A percentile compares a stretch with the other conserved stretches of the same genome.
Evolutionary conservation across 1,139 yeast genomes (phyloP).

Genomic region (Saccharomyces hybrid): DNA sequence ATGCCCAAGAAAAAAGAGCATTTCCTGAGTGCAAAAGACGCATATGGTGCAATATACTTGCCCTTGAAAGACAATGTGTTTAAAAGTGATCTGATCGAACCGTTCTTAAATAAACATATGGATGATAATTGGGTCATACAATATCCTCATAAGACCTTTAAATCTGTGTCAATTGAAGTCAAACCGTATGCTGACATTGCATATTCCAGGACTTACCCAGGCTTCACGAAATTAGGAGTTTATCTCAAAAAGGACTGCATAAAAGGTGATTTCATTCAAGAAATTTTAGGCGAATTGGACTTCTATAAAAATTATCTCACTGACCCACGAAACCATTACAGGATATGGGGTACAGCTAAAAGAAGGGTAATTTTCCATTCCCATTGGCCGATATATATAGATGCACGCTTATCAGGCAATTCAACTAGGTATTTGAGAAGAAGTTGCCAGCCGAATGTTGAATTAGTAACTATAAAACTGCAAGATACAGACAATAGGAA

Average conservation of each 20-base stretch:
- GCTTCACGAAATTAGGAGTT: constrained; percentile 64
- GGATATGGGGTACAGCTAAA: constrained; percentile 76
- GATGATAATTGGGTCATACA: constrained; percentile 29
- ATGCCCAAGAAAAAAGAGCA: constrained; percentile 28
- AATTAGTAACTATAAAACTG: constrained; percentile 47
- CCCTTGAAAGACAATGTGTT: constrained; percentile 43
- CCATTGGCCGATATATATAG: constrained; percentile 53
- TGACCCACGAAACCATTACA: constrained; percentile 69
- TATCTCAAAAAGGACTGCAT: constrained; percentile 40
- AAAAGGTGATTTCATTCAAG: constrained; percentile 49
- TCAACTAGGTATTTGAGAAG: constrained; percentile 67
- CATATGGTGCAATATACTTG: constrained; percentile 46
- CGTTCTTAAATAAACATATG: constrained; percentile 26
- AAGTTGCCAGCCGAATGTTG: constrained; percentile 73
- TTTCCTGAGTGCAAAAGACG: constrained; percentile 35
- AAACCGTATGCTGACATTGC: constrained; percentile 32
- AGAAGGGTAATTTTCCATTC: constrained; percentile 61
- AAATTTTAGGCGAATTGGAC: constrained; percentile 68
- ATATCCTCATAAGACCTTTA: constrained; percentile 14
- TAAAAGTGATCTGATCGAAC: constrained; percentile 34
- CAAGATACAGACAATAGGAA: not conserved
- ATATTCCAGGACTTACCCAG: constrained; percentile 44
- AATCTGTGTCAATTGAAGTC: constrained; percentile 23
- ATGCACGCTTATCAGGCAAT: constrained; percentile 75
- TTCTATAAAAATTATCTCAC: constrained; percentile 52